Base-by-base conservation (phyloP, 495 filamentous ascomycete species). In the Xylaria venustula region DNA sequence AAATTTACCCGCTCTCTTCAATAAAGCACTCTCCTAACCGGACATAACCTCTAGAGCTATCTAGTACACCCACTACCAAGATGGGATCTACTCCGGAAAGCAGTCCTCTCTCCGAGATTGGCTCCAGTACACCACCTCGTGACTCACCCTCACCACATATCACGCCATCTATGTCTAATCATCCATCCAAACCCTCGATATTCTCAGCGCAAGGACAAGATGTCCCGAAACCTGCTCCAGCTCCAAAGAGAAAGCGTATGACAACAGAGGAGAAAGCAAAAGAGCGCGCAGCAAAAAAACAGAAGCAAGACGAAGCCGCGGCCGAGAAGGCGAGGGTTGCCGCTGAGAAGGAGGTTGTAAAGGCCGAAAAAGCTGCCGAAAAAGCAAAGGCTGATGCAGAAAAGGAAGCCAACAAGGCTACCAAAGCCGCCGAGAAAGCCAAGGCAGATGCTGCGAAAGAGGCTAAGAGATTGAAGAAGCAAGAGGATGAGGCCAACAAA, bases 251-350 rank as follows among this genome's bases (percentile, higher is more conserved):
- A 26, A 63, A 63, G 22, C 49, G 56, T 54, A 55, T 63, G 64
- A 63, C 67, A 67, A 7, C 61, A 62, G 44, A 56, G 44, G 46
- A 88, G 84, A 63, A 83, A 79, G 62, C 75, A 76, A 54, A 87
- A 85, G 71, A 71, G 85, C 42, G 80, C 78, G 0, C 71, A 78
- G 36, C 78, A 19, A 79, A 81, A 37, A 83, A 83, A 41, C 83
- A 86, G 61, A 77, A 77, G 62, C 76, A 68, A 32, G 75, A 74
- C 30, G 78, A 75, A 45, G 74, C 72, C 25, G 72, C 75, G 5
- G 78, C 75, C 41, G 71, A 75, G 54, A 73, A 70, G 51, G 28
- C 44, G n/a, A 64, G 45, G 58, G 60, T 47, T 37, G 60, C 42
- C 5, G 65, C 64, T 14, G 63, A 68, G 28, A 81, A 79, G 53